A percentile compares a stretch with the other conserved stretches of the same genome.
phyloP scores from a whole-genome alignment of 768 basidiomycete genomes.

The Pulveroboletus ravenelii region DNA sequence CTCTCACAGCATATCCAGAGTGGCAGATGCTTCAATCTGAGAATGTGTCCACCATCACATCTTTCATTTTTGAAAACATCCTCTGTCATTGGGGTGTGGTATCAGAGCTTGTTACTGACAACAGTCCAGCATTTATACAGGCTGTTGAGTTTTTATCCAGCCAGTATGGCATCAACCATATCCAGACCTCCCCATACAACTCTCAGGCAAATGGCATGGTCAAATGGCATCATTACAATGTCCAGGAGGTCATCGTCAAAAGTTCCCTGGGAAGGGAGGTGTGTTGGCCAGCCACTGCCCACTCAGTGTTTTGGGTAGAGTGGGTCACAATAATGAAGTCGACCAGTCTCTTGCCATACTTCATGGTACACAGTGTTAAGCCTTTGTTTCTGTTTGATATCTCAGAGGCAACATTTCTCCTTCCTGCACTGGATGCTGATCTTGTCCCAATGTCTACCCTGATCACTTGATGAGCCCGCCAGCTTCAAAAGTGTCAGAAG shows the following conservation, averaged over 20 bases:
- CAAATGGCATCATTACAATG: neutral
- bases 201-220: neutral
- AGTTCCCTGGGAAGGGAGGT: neutral
- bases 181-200: neutral
- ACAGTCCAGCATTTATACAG: neutral
- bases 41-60: too few species aligned
- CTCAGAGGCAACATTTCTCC: conserved; percentile 23
- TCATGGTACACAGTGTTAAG: conserved; percentile 20
- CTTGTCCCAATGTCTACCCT: fast-evolving
- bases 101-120: too few species aligned
- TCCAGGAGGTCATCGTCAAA: neutral
- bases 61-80: too few species aligned
- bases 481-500: neutral
- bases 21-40: too few species aligned
- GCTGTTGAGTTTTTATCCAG: neutral
- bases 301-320: too few species aligned
- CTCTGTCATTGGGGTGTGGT: too few species aligned
- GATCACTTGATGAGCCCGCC: neutral
- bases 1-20: too few species aligned
- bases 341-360: neutral
- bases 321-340: too few species aligned
- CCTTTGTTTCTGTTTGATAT: too few species aligned
- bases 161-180: neutral
- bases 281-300: neutral
- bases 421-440: neutral